These are phyloP conservation scores for Sanghuangporus baumii DNA, from an alignment of 1,284 basidiomycete species.

Conservation along the genomic window DNA sequence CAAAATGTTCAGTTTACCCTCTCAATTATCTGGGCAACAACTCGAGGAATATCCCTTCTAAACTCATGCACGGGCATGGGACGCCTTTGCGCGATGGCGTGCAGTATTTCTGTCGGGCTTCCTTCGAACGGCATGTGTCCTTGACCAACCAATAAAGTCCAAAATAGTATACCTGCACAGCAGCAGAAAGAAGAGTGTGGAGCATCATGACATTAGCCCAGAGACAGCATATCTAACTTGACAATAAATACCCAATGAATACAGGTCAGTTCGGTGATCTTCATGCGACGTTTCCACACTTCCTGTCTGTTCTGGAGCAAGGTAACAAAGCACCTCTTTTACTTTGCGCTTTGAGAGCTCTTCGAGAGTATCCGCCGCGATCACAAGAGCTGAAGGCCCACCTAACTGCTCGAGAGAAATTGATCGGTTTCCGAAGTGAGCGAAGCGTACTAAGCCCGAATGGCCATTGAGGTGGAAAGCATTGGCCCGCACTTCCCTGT, in stretches of 20 bases:
- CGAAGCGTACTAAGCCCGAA: constrained; percentile 59
- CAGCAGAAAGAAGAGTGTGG: background rate
- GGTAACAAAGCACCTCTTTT: constrained; percentile 67
- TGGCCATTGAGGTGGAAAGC: constrained; percentile 67
- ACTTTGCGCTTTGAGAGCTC: constrained; percentile 60
- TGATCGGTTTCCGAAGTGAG: constrained; percentile 73
- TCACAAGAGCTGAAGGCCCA: constrained; percentile 59
- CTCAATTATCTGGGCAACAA: constrained; percentile 63
- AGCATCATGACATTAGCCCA: background rate
- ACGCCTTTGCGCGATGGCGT: constrained; percentile 62
- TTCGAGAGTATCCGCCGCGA: constrained; percentile 48
- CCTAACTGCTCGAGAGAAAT: constrained; percentile 65
- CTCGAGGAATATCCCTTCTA: constrained; percentile 63
- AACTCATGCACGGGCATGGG: constrained; percentile 72
- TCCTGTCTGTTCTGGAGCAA: constrained; percentile 69
- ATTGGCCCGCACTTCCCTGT: constrained; percentile 71
- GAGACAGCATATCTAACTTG: background rate
- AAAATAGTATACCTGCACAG: constrained; percentile 32
- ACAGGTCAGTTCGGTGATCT: constrained; percentile 66
- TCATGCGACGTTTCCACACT: constrained; percentile 62
- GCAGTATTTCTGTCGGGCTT: constrained; percentile 58
- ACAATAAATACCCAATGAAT: constrained; percentile 55
- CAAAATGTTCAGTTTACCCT: constrained; percentile 37
- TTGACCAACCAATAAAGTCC: constrained; percentile 61
- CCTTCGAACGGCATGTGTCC: constrained; percentile 69